Evolutionary conservation across 192 early-diverging fungal genomes (phyloP).

Genomic region (Dispira simplex): DNA sequence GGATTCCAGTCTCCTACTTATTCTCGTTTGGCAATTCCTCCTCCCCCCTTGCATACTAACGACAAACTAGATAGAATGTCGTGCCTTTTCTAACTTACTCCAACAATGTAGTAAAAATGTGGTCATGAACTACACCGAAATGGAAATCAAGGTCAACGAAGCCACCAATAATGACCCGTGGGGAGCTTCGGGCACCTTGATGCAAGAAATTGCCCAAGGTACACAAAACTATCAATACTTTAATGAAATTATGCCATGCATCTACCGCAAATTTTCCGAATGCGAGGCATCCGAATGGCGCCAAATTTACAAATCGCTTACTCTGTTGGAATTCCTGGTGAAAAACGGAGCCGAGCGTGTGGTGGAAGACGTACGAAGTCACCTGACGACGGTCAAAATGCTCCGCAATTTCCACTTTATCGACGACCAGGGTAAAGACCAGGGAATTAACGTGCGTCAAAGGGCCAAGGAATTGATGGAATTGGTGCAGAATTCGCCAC

Average conservation of each 20-base stretch:
- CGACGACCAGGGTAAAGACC: slow-evolving; percentile 91
- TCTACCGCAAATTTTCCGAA: slow-evolving; percentile 79
- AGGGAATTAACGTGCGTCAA: slow-evolving; percentile 83
- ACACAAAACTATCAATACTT: slow-evolving; percentile 78
- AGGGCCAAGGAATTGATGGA: slow-evolving; percentile 84
- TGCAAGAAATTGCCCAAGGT: slow-evolving; percentile 87
- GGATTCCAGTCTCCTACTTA: too few relatives aligned
- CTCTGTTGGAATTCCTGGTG: slow-evolving; percentile 84
- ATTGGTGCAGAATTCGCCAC: slow-evolving; percentile 58
- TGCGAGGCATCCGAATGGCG: slow-evolving; percentile 75
- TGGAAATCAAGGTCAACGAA: slow-evolving; percentile 81
- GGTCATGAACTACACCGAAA: slow-evolving; percentile 87
- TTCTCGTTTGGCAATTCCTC: too few relatives aligned
- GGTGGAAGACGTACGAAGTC: slow-evolving; percentile 70
- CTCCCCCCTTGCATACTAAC: too few relatives aligned
- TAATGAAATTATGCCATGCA: slow-evolving; percentile 89
- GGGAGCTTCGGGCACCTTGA: slow-evolving; percentile 87
- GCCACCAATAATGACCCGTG: slow-evolving; percentile 88
- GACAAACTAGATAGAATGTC: not conserved
- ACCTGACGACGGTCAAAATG: slow-evolving; percentile 79
- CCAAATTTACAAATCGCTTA: slow-evolving; percentile 92
- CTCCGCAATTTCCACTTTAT: slow-evolving; percentile 77
- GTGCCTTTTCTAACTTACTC: not conserved
- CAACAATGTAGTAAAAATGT: slow-evolving; percentile 41
- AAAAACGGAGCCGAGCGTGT: slow-evolving; percentile 92